Evolutionary conservation across 2,329 filamentous ascomycete genomes (phyloP), one percentile per base, ranked within the genome.

Genomic region (Pseudogymnoascus sp.): DNA sequence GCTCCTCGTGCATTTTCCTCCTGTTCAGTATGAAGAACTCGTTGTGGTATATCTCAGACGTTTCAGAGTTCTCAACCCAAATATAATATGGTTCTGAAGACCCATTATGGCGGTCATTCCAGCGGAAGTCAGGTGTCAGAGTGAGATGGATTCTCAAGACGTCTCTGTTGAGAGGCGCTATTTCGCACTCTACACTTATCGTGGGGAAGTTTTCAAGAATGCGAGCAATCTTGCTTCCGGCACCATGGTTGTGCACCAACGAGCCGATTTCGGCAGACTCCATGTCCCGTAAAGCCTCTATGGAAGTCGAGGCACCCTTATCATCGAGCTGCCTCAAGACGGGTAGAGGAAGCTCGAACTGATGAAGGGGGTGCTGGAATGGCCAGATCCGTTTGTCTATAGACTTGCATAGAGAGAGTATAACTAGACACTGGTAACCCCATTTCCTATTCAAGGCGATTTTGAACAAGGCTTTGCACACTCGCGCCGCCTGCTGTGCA

Each of bases 61-160:
- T 97, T 70, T 97, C 95, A 0, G 93, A 97, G 73, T 97, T 96
- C 75, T 99, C 95, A 2, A 99, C 93, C 96, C 95, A 99, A 64
- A 99, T 89, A 84, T 96, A 99, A 77, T 96, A 99, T 3, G 93
- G 93, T 72, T 99, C 95, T 0, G 93, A 97, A 2, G 88, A 91
- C 16, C 96, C 96, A 72, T 99, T 93, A 64, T 96, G 85, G 56
- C 90, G 87, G 68, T 97, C 93, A 69, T 96, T 96, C 95, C 95
- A 99, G 38, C 81, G 82, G 72, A 99, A 99, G 61, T 97, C 93
- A 0, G 95, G 91, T 1, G 88, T 91, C 16, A 99, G 82, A 69
- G 82, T 90, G 0, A 99, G 84, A 71, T 89, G 88, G 71, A 99
- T 92, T n/a, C 93, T 86, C 66, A 99, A 80, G 0, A 99, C 93